Conservation (phyloP, 2,329 filamentous ascomycete genomes). For the Pyricularia grisea region DNA sequence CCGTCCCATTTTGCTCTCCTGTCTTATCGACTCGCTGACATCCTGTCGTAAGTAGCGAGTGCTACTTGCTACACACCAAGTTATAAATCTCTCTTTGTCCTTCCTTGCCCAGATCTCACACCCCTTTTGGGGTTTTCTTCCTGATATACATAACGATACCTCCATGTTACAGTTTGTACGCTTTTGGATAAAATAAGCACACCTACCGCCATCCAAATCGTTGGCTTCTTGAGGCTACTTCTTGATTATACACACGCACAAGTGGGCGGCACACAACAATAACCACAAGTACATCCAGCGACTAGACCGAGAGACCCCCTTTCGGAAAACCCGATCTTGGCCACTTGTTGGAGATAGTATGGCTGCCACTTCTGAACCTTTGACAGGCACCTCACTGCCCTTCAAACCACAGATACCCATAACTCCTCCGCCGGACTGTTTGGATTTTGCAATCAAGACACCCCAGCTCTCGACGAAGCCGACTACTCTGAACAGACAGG, state of each 20-base stretch:
- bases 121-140: neutral
- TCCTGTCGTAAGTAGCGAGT: slow-evolving; percentile 3
- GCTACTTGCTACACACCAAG: slow-evolving; percentile 3
- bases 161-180: neutral
- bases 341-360: neutral
- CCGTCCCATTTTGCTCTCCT: neutral
- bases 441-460: slow-evolving; percentile 18
- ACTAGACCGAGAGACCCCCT: neutral
- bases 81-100: slow-evolving; percentile 9
- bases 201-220: neutral
- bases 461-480: slow-evolving; percentile 5
- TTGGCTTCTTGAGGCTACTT: neutral
- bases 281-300: neutral
- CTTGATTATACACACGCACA: neutral
- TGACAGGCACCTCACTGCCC: slow-evolving; percentile 17
- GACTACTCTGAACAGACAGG: neutral
- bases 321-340: neutral
- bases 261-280: neutral
- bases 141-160: neutral
- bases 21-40: slow-evolving; percentile 8
- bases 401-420: slow-evolving; percentile 25
- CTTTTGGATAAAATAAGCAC: neutral
- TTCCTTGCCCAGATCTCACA: slow-evolving; percentile 4
- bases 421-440: slow-evolving; percentile 28
- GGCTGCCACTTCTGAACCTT: slow-evolving; percentile 13